Base-by-base conservation (phyloP, 306 rosid species). In the Lathyrus tuberosus region DNA sequence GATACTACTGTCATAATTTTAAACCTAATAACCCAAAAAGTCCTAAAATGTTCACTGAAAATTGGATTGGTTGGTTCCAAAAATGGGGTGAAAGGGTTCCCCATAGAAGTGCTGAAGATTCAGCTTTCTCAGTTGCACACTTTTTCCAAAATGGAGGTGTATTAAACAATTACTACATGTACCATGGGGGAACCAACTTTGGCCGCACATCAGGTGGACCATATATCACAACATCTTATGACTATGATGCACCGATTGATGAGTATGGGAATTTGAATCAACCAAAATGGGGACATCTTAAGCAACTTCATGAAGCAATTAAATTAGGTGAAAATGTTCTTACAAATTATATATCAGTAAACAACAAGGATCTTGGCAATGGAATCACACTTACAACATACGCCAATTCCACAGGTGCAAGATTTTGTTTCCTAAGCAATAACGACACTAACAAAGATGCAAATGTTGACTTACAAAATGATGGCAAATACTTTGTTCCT, bases 391-490 rank as follows among this genome's bases (percentile, higher is more conserved):
- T 58, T 30, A 58, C 63, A 58, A 58, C 63, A 30, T 58, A 58
- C 42, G 31, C 41, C 2, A 30, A 8, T n/a, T 7, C 63, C 13
- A 31, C 0, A 0, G 63, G 41, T 5, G 63, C 17, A 26, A 58
- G 41, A 6, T 58, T 58, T 58, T 58, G 63, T 58, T 58, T 30
- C 63, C n/a, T 58, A 22, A 58, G 42, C 41, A 58, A 58, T 12
- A 58, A 5, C 1, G 5, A 58, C 22, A 30, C 11, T 31, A 28
- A 7, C 11, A n/a, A 7, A 2, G 63, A n/a, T 58, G 63, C 22
- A 30, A 6, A 14, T n/a, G 42, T 30, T 30, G 63, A 58, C 15
- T 31, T 58, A 17, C 20, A 58, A 14, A 4, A 5, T 13, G 42
- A 58, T 30, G 63, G 63, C 3, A 30, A 30, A 6, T 24, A 24